Conservation (phyloP, 495 filamentous ascomycete species). For the Pyrenopolyporus hunteri region DNA sequence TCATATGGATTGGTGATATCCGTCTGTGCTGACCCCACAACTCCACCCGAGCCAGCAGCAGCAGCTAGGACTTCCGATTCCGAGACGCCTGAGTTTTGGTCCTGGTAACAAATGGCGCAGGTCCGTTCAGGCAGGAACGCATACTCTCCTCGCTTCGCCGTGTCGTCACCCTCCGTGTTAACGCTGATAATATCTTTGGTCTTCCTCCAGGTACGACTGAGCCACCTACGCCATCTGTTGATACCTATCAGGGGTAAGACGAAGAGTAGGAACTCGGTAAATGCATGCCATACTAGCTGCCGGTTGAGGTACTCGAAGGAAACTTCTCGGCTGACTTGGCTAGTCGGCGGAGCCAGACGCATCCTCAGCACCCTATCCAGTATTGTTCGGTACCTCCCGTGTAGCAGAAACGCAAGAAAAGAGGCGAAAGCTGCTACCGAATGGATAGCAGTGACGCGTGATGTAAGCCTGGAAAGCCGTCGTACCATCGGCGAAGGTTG, state of each 20-base stretch:
- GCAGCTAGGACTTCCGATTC: slow-evolving; percentile 73
- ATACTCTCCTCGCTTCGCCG: slow-evolving; percentile 74
- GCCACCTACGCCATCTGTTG: slow-evolving; percentile 88
- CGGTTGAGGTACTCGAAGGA: slow-evolving; percentile 98
- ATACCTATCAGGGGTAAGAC: slow-evolving; percentile 93
- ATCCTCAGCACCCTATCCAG: slow-evolving; percentile 86
- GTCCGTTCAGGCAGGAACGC: slow-evolving; percentile 89
- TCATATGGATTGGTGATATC: slow-evolving; percentile 98
- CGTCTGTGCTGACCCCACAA: slow-evolving; percentile 86
- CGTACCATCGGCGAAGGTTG: slow-evolving; percentile 58
- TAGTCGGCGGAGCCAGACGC: slow-evolving; percentile 80
- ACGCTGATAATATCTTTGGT: slow-evolving; percentile 66
- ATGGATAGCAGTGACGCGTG: slow-evolving; percentile 71
- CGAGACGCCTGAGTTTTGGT: slow-evolving; percentile 76
- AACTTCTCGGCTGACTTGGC: slow-evolving; percentile 86
- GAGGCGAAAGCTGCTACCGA: slow-evolving; percentile 80
- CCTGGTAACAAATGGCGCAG: slow-evolving; percentile 96
- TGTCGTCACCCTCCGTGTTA: slow-evolving; percentile 43
- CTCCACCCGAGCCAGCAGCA: slow-evolving; percentile 68
- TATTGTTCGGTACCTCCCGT: slow-evolving; percentile 88
- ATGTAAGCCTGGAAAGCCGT: slow-evolving; percentile 70
- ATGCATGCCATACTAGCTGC: slow-evolving; percentile 98
- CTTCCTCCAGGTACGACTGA: slow-evolving; percentile 80
- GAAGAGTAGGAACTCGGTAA: slow-evolving; percentile 97
- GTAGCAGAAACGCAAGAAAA: slow-evolving; percentile 87